These are phyloP conservation scores for Pelagomonas calceolata DNA, from an alignment of 108 stramenopile species.

Conservation along the genomic window DNA sequence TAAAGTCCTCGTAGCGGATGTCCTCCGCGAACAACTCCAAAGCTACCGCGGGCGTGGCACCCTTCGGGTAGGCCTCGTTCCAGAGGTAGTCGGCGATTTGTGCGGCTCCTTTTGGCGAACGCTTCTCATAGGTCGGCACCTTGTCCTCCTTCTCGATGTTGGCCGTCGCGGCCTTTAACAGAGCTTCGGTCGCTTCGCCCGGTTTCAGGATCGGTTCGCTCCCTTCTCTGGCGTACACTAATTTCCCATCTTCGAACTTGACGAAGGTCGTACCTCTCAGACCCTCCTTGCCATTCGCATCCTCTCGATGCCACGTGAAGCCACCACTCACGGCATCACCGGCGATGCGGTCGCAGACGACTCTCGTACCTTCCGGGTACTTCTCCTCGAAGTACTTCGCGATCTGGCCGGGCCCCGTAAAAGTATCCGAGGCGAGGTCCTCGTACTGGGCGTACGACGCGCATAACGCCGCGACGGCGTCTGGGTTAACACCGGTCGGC, in stretches of 20 bases:
- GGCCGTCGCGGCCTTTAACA: background rate
- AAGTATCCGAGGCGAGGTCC: background rate
- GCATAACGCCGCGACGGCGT: background rate
- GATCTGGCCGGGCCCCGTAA: background rate
- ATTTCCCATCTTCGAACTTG: background rate
- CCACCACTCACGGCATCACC: background rate
- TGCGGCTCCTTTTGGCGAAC: background rate
- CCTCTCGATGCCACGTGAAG: background rate
- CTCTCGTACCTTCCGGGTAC: background rate
- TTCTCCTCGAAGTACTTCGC: background rate
- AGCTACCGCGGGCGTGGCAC: background rate
- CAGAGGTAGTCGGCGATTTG: background rate
- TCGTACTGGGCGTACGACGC: background rate
- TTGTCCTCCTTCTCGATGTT: background rate
- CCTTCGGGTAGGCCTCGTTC: background rate
- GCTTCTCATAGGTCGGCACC: background rate
- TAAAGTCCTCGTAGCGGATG: constrained; percentile 2
- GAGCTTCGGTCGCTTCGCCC: background rate
- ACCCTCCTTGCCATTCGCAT: background rate
- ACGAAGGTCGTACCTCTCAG: background rate
- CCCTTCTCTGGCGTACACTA: background rate
- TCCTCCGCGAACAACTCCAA: background rate
- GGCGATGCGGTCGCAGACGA: background rate
- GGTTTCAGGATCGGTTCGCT: background rate
- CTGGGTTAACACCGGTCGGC: background rate